Conservation (phyloP, 805 yeast species). For the Metschnikowia amazonensis region DNA sequence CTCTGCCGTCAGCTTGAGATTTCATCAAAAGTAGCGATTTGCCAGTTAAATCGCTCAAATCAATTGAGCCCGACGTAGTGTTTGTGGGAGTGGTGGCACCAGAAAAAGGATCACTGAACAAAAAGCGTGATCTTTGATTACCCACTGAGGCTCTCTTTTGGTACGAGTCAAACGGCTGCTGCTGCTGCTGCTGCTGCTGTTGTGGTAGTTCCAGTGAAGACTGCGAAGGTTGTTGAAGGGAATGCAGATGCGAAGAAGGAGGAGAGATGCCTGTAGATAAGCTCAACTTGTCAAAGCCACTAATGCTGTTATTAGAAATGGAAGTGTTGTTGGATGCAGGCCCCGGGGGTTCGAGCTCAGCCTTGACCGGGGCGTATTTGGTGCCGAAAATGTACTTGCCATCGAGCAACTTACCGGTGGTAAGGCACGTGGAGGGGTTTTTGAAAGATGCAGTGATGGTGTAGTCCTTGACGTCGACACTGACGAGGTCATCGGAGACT, state of each 20-base stretch:
- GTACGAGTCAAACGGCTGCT: conserved; percentile 23
- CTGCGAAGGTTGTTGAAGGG: conserved; percentile 8
- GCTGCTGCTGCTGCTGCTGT: conserved; percentile 6
- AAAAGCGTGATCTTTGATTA: conserved; percentile 61
- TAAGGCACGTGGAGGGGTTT: conserved; percentile 35
- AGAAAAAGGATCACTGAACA: conserved; percentile 60
- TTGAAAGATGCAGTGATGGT: conserved; percentile 34
- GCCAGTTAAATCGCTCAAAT: conserved; percentile 36
- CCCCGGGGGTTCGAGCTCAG: conserved; percentile 28
- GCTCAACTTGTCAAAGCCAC: conserved; percentile 25
- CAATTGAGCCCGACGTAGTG: conserved; percentile 25
- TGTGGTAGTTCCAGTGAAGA: conserved; percentile 1
- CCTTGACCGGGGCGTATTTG: conserved; percentile 34
- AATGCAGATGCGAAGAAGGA: conserved; percentile 20
- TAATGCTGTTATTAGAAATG: conserved; percentile 9
- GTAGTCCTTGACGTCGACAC: conserved; percentile 43
- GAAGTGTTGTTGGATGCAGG: conserved; percentile 17
- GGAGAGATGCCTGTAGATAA: conserved; percentile 34
- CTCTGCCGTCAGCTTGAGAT: conserved; percentile 43
- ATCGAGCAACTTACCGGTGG: conserved; percentile 39
- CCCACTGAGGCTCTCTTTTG: conserved; percentile 54
- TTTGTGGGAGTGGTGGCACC: conserved; percentile 16
- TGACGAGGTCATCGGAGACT: conserved; percentile 56
- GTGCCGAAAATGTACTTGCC: conserved; percentile 39
- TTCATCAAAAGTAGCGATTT: conserved; percentile 45